These are phyloP conservation scores for Aspergillus saccharolyticus DNA, from an alignment of 495 filamentous ascomycete species.

Conservation along the genomic window DNA sequence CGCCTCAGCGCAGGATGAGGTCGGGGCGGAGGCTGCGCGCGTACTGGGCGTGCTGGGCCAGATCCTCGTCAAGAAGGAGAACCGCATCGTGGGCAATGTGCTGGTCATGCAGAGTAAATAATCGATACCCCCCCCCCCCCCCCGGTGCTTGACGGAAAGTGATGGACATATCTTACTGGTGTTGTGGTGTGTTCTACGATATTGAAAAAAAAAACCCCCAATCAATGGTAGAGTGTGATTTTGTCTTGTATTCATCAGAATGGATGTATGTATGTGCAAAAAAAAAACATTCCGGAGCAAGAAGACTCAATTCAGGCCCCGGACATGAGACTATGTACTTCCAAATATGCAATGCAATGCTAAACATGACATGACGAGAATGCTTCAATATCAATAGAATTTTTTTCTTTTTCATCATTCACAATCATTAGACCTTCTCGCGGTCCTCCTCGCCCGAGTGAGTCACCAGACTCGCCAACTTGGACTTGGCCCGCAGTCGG, in stretches of 20 bases:
- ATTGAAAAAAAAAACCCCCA: neutral
- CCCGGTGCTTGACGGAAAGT: too few relatives aligned
- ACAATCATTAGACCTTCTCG: slow-evolving; percentile 32
- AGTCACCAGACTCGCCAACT: slow-evolving; percentile 20
- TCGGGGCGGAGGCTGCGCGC: slow-evolving; percentile 34
- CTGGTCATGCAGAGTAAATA: neutral
- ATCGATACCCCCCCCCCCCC: neutral
- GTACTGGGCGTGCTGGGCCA: neutral
- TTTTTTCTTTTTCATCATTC: neutral
- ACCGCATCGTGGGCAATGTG: neutral
- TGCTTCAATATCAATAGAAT: too few relatives aligned
- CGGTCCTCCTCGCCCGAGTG: slow-evolving; percentile 56
- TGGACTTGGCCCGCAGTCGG: slow-evolving; percentile 31
- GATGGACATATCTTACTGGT: neutral
- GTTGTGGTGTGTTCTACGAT: too few relatives aligned
- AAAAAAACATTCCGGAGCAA: neutral
- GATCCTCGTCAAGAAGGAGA: neutral
- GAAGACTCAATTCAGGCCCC: neutral
- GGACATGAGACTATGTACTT: neutral
- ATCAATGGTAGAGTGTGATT: too few relatives aligned
- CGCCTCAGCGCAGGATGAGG: slow-evolving; percentile 48
- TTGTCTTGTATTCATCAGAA: neutral
- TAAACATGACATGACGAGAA: neutral
- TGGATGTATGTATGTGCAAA: neutral
- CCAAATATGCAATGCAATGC: neutral